Evolutionary conservation across 345 rosid species (phyloP), one percentile per base, ranked within the genome.

Genomic region (Boechera stricta): DNA sequence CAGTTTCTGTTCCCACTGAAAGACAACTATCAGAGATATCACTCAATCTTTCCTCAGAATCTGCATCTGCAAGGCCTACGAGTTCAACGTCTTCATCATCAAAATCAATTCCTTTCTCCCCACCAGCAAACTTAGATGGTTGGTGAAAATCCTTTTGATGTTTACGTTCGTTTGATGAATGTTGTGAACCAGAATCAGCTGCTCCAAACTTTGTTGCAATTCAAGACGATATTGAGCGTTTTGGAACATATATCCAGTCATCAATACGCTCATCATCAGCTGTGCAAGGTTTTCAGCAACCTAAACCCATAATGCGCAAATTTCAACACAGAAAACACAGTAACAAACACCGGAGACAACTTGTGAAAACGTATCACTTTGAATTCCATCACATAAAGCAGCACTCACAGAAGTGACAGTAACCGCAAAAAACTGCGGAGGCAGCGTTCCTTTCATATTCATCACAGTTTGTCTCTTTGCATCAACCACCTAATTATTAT

Each of bases 261-360:
- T 91, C 90, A 95, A 76, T 24, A 95, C 89, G 15, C 98, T 91
- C 77, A 90, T 91, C 99, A 95, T 92, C 38, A 95, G 87, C 85
- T 95, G 98, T 5, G 98, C 97, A 76, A 95, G 98, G 82, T 92
- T 92, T 77, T 92, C 99, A 68, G 98, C 81, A 65, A 95, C 98
- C 99, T 91, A 86, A 79, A 79, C 72, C 69, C 26, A 48, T 0
- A 56, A 71, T 13, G 1, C n/a, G 1, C 58, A 26, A 52, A 60
- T 18, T 38, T 24, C 51, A 71, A 24, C 13, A 71, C 45, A 26
- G 2, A 26, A 72, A 62, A 62, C 10, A 26, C 66, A 45, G 49
- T 45, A 45, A 13, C 3, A 5, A 45, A 45, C 18, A 48, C 21
- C 6, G 53, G 24, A 16, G 24, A 64, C 21, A 18, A 18, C 21